Conservation (phyloP, 2,329 filamentous ascomycete species). For the Arthrobotrys sphaeroides region DNA sequence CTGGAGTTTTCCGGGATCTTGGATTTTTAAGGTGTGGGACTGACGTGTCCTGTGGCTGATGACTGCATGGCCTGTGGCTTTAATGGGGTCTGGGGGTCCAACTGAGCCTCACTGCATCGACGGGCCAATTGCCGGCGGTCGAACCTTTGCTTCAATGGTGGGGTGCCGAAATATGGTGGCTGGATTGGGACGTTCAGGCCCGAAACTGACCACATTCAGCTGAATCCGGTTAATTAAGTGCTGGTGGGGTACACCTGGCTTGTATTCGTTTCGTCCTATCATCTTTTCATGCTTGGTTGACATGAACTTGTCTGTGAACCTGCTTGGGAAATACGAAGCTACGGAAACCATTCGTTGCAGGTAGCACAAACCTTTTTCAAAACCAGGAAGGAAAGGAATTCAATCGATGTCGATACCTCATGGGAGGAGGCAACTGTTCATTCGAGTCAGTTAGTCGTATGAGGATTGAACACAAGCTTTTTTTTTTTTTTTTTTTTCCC, state of each 20-base stretch:
- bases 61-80: constrained; percentile 34
- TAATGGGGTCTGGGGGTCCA: not conserved
- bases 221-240: constrained; percentile 55
- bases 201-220: constrained; percentile 39
- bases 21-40: constrained; percentile 31
- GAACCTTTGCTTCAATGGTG: constrained; percentile 30
- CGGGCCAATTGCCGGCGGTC: constrained; percentile 40
- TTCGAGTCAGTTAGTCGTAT: not conserved
- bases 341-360: not conserved
- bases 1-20: not conserved
- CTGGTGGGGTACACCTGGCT: constrained; percentile 28
- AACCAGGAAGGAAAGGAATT: constrained; percentile 14
- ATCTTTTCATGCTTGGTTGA: constrained; percentile 17
- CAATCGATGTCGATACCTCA: not conserved
- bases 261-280: constrained; percentile 38
- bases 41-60: constrained; percentile 53
- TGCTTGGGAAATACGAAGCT: constrained; percentile 8
- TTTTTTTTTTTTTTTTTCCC: not conserved
- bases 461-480: constrained; percentile 45
- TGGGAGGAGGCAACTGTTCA: not conserved
- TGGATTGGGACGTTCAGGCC: constrained; percentile 32
- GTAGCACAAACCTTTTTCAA: constrained; percentile 16
- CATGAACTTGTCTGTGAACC: constrained; percentile 34
- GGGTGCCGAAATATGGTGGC: constrained; percentile 53
- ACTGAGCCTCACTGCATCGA: constrained; percentile 46